A percentile compares a stretch with the other conserved stretches of the same genome.
These are phyloP conservation scores for Globisporangium emineosum DNA, from an alignment of 352 stramenopile genomes.

Conservation along the genomic window DNA sequence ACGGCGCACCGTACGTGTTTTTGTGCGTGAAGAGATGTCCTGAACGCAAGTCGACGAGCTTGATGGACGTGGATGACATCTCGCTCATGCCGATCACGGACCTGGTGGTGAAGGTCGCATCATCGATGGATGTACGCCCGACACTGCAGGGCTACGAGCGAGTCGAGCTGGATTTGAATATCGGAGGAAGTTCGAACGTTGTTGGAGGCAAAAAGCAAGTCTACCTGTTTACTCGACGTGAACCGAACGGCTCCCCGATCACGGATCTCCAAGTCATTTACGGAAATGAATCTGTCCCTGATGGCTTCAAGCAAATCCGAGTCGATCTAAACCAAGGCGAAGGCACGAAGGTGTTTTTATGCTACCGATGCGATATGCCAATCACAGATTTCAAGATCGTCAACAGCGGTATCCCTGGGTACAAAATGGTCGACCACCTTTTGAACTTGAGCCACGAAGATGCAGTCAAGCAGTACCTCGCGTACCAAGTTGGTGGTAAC, in stretches of 20 bases:
- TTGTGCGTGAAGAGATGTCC: conserved; percentile 75
- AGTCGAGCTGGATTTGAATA: conserved; percentile 80
- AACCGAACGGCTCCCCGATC: conserved; percentile 78
- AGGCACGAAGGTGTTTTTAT: conserved; percentile 79
- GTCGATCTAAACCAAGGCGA: conserved; percentile 87
- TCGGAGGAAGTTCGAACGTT: conserved; percentile 44
- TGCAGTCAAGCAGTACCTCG: conserved; percentile 71
- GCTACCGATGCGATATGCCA: conserved; percentile 86
- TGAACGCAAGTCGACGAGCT: conserved; percentile 32
- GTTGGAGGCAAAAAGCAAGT: conserved; percentile 80
- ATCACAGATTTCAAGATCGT: conserved; percentile 87
- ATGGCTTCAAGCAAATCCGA: conserved; percentile 85
- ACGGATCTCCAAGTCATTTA: conserved; percentile 83
- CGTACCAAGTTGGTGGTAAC: conserved; percentile 79
- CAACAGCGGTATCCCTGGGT: conserved; percentile 76
- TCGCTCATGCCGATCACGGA: conserved; percentile 71
- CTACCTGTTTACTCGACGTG: conserved; percentile 75
- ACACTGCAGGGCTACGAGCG: conserved; percentile 70
- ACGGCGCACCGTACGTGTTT: conserved; percentile 75
- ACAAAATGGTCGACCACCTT: conserved; percentile 78
- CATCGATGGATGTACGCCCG: conserved; percentile 54
- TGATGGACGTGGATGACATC: conserved; percentile 27
- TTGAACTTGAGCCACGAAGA: conserved; percentile 73
- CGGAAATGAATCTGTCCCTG: conserved; percentile 72
- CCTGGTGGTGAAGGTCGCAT: conserved; percentile 67